These are phyloP conservation scores for Nicotiana obtusifolia DNA, from an alignment of 257 asterid genomes.

Conservation along the genomic window DNA sequence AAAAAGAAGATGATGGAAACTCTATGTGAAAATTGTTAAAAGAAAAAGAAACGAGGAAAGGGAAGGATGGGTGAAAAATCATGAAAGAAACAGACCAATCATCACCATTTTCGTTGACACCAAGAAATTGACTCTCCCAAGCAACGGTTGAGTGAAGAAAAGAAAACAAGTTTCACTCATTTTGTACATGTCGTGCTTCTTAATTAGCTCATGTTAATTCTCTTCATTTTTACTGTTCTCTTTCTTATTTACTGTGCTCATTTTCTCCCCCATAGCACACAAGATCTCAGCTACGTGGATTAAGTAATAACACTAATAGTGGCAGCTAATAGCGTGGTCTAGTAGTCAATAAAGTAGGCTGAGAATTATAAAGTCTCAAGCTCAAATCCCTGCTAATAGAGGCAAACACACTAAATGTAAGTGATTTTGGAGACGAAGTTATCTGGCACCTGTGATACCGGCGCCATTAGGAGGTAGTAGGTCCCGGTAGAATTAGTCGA, in stretches of 20 bases:
- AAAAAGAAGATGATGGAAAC: background rate
- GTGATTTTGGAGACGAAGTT: no score
- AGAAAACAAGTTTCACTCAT: background rate
- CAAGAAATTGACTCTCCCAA: constrained; percentile 27
- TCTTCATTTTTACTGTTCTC: background rate
- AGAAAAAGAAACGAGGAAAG: background rate
- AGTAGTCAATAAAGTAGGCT: no score
- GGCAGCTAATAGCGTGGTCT: no score
- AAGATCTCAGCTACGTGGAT: no score
- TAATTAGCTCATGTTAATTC: background rate
- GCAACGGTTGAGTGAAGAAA: constrained; percentile 20
- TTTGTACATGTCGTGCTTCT: background rate
- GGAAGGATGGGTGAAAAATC: constrained; percentile 19
- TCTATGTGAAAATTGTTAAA: background rate
- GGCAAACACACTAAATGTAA: no score
- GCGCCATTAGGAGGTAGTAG: no score
- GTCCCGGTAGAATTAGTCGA: no score
- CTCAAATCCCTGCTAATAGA: no score
- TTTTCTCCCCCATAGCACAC: no score
- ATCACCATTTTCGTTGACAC: constrained; percentile 33
- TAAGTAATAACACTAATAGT: no score
- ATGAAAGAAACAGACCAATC: constrained; percentile 22
- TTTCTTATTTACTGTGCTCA: background rate
- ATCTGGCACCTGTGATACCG: no score
- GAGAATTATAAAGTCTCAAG: no score